phyloP scores from a whole-genome alignment of 2,329 filamentous ascomycete species.

The Fonsecaea nubica region DNA sequence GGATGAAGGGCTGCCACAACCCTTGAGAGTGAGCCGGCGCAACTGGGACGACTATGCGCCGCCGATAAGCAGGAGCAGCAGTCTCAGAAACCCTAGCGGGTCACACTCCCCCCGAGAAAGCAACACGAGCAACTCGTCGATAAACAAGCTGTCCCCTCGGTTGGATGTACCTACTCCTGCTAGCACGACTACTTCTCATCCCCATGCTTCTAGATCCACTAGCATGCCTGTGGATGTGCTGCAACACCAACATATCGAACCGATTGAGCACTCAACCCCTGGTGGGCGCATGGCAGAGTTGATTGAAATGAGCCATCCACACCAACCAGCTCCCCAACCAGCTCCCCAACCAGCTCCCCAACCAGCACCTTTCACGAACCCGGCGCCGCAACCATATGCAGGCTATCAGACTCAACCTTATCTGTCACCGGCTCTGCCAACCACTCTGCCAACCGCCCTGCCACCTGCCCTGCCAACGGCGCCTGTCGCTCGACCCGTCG shows the following conservation, averaged over 20 bases:
- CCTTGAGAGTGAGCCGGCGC: conserved; percentile 32
- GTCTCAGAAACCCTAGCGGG: conserved; percentile 20
- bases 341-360: background rate
- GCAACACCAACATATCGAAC: conserved; percentile 21
- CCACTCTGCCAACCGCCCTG: too few species aligned
- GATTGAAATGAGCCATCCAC: conserved; percentile 32
- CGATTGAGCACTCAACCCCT: conserved; percentile 26
- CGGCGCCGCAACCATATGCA: conserved; percentile 21
- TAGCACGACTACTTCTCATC: conserved; percentile 6
- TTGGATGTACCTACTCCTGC: conserved; percentile 17
- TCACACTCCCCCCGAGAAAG: conserved; percentile 13
- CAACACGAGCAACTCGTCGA: conserved; percentile 26
- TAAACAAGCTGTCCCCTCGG: conserved; percentile 21
- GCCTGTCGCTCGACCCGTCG: background rate
- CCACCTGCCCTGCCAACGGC: conserved; percentile 1
- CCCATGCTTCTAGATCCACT: conserved; percentile 26
- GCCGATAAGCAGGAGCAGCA: conserved; percentile 30
- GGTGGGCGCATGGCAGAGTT: conserved; percentile 39
- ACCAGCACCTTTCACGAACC: conserved; percentile 9
- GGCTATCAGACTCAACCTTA: conserved; percentile 19
- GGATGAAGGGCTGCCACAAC: conserved; percentile 38
- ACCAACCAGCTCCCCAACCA: background rate
- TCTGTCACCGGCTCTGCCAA: too few species aligned
- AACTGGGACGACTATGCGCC: conserved; percentile 37
- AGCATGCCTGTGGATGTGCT: conserved; percentile 22